Base-by-base conservation (phyloP, 202 grass and related monocot species). In the Eragrostis tef region DNA sequence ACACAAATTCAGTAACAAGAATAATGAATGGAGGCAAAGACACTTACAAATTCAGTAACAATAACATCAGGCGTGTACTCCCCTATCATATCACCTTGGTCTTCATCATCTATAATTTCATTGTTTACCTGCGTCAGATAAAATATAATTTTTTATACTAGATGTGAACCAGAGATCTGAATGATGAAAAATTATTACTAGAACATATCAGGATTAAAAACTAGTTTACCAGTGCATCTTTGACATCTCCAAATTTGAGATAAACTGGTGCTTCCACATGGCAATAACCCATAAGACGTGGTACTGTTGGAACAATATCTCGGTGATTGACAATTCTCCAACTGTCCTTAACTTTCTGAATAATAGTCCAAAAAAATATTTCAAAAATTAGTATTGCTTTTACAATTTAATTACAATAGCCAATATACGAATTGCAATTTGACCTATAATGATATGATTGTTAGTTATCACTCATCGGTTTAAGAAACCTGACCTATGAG, bases 261-360 rank as follows among this genome's bases (percentile, higher is more conserved):
- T 97, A 97, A 86, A 94, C 71, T 29, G 94, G 94, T 84, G 89
- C 67, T 71, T 91, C 86, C 79, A 97, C 94, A 86, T 97, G 94
- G 80, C 94, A 97, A 82, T 98, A 98, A 41, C 94, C 94, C 94
- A 98, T 94, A 73, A 94, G 90, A 74, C 92, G 94, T 78, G 92
- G 94, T 8, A 98, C 94, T 31, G 94, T 93, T 76, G 94, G 90
- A 87, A 98, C 94, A 64, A 98, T 98, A 87, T 94, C 94, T 86
- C 92, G 86, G 64, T 98, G 92, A 79, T 98, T 98, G 60, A 98
- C 90, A 77, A 98, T 64, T 88, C 94, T 92, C 94, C 94, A 97
- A 69, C 94, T 97, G 88, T 97, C 90, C 83, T 91, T 97, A 63
- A 97, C 92, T 81, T 89, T 97, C 94, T 97, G 84, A 75, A 81